Conservation (phyloP, 2,329 filamentous ascomycete genomes). For the Fusarium camptoceras region DNA sequence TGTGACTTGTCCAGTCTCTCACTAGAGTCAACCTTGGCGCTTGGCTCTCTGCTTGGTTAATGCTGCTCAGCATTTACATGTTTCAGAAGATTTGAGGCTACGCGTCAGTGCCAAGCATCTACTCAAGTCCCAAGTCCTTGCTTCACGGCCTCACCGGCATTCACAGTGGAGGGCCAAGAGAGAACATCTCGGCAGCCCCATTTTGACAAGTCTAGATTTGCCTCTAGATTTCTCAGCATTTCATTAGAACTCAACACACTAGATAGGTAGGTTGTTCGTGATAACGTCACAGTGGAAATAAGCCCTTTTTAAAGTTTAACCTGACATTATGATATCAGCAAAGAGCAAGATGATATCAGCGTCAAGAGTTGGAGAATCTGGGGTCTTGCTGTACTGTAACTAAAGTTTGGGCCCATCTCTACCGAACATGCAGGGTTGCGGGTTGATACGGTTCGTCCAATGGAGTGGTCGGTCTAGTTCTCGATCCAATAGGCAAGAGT, state of each 20-base stretch:
- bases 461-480: conserved; percentile 8
- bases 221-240: background rate
- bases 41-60: conserved; percentile 12
- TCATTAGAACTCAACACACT: background rate
- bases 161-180: conserved; percentile 41
- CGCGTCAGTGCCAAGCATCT: conserved; percentile 46
- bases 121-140: conserved; percentile 17
- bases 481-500: background rate
- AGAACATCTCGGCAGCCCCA: conserved; percentile 20
- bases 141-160: conserved; percentile 36
- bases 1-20: conserved; percentile 16
- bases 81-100: conserved; percentile 22
- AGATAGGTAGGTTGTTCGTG: background rate
- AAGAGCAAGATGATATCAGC: conserved; percentile 36
- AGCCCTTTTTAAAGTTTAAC: conserved; percentile 19
- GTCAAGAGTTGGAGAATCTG: conserved; percentile 15
- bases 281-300: conserved; percentile 1
- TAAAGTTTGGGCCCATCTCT: conserved; percentile 9
- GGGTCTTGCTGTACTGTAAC: conserved; percentile 1
- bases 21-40: conserved; percentile 23
- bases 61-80: conserved; percentile 24
- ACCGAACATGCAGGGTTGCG: conserved; percentile 11
- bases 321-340: conserved; percentile 26
- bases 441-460: conserved; percentile 26
- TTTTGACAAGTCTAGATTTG: conserved; percentile 16